Percentiles rank a stretch among this genome's conserved stretches.
Evolutionary conservation across 1,284 basidiomycete species (phyloP).

Genomic region (Vanrija sp.): DNA sequence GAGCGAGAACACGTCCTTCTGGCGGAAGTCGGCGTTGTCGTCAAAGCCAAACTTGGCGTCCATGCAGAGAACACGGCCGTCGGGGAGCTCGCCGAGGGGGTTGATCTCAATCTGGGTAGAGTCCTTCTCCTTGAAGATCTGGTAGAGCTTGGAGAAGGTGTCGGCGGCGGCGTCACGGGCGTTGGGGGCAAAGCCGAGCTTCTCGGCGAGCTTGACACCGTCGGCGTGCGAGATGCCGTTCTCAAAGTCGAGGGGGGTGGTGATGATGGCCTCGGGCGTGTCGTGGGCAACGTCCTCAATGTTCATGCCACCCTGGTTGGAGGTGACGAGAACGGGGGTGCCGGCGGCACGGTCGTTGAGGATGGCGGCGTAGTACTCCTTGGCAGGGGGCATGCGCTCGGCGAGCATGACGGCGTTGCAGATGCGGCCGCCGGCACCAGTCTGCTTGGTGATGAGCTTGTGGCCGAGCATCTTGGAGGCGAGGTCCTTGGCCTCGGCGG

Average conservation of each 20-base stretch:
- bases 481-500: slow-evolving; percentile 80
- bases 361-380: slow-evolving; percentile 98
- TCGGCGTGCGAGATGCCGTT: slow-evolving; percentile 72
- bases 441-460: slow-evolving; percentile 98
- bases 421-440: slow-evolving; percentile 82
- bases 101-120: slow-evolving; percentile 99
- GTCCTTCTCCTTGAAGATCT: slow-evolving; percentile 98
- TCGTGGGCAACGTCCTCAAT: slow-evolving; percentile 99
- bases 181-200: slow-evolving; percentile 77
- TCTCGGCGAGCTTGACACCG: slow-evolving; percentile 76
- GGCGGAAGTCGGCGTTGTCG: slow-evolving; percentile 98
- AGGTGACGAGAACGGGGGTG: slow-evolving; percentile 89
- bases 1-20: slow-evolving; percentile 82
- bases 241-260: slow-evolving; percentile 84
- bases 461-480: slow-evolving; percentile 92
- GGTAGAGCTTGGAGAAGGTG: slow-evolving; percentile 92
- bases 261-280: slow-evolving; percentile 92
- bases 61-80: slow-evolving; percentile 97
- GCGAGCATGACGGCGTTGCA: slow-evolving; percentile 99
- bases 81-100: slow-evolving; percentile 90
- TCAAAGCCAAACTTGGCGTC: slow-evolving; percentile 99
- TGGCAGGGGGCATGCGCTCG: slow-evolving; percentile 84
- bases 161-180: slow-evolving; percentile 81
- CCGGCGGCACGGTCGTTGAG: slow-evolving; percentile 90
- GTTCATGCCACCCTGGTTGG: slow-evolving; percentile 93